These are phyloP conservation scores for Colletotrichum simmondsii DNA, from an alignment of 2,329 filamentous ascomycete genomes.

Conservation along the genomic window DNA sequence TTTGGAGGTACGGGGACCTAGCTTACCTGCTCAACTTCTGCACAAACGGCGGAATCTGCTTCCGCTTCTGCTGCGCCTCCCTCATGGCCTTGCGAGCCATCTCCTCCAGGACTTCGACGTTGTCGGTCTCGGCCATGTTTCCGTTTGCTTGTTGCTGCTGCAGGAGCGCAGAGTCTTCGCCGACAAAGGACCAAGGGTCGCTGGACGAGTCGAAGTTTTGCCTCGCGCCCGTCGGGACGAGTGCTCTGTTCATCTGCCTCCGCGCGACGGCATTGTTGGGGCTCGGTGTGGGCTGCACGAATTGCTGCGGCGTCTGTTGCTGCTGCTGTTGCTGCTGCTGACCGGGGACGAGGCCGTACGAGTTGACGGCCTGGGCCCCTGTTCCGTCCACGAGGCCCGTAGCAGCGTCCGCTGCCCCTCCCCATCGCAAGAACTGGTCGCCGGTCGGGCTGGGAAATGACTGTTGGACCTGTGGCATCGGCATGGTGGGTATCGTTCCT, in stretches of 20 bases:
- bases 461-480: conserved; percentile 62
- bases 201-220: conserved; percentile 49
- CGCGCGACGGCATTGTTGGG: conserved; percentile 60
- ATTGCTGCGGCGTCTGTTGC: conserved; percentile 45
- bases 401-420: conserved; percentile 48
- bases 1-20: background rate
- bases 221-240: conserved; percentile 56
- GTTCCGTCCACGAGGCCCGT: conserved; percentile 49
- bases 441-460: conserved; percentile 58
- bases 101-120: conserved; percentile 82
- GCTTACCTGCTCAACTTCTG: conserved; percentile 95
- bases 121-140: conserved; percentile 69
- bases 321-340: conserved; percentile 49
- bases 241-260: conserved; percentile 60
- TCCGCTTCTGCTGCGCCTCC: conserved; percentile 89
- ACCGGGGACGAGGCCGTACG: conserved; percentile 51
- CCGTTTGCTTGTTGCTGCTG: conserved; percentile 30
- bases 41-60: conserved; percentile 97
- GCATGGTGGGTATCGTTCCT: conserved; percentile 73
- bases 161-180: conserved; percentile 53
- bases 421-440: conserved; percentile 61
- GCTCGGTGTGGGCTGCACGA: conserved; percentile 37
- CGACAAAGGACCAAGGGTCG: conserved; percentile 56
- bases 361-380: conserved; percentile 44
- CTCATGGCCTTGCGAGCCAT: conserved; percentile 84